These are phyloP conservation scores for maize (Zea mays) DNA, from an alignment of 176 grass and related monocot species.

Conservation along the genomic window Zm-B73-REFERENCE-NAM-5.0 NC_050100.1:16279001-16279500, in stretches of 20 bases:
- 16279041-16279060: constrained; percentile 9
- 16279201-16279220: not conserved
- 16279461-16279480: not conserved
- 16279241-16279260: not conserved
- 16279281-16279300: not conserved
- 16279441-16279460: not conserved
- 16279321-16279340: not conserved
- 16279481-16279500: not conserved
- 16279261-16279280: not conserved
- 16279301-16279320: not conserved
- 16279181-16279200: constrained; percentile 2
- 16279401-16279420: not conserved
- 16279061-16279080: constrained; percentile 1
- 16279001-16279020: not conserved
- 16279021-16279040: constrained; percentile 2
- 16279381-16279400: not conserved
- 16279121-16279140: constrained; percentile 15
- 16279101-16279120: constrained; percentile 19
- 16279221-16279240: too few relatives aligned
- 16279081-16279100: constrained; percentile 19
- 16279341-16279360: not conserved
- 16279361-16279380: not conserved
- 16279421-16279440: not conserved
- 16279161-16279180: not conserved
- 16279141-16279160: not conserved